Evolutionary conservation across 2,329 filamentous ascomycete genomes (phyloP).

Genomic region (Alternaria sp.): DNA sequence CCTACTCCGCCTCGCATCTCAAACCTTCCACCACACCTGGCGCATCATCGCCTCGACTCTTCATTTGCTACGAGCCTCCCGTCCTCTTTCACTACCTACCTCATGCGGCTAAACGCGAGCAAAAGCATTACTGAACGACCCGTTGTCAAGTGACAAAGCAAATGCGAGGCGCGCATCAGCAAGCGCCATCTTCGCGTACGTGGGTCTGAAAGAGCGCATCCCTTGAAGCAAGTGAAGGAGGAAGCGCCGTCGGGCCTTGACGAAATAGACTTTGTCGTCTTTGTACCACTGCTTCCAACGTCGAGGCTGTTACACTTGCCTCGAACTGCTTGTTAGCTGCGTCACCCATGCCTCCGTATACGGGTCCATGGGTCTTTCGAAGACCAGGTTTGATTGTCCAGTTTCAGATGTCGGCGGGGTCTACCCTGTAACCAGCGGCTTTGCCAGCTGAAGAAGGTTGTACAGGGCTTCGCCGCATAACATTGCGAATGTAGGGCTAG

Average conservation of each 20-base stretch:
- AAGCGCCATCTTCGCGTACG: conserved; percentile 13
- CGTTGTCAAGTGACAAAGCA: conserved; percentile 8
- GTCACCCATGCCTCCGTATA: conserved; percentile 26
- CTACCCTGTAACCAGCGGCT: conserved; percentile 20
- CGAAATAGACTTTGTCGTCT: conserved; percentile 6
- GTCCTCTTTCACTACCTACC: conserved; percentile 5
- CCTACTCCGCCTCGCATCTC: conserved; percentile 14
- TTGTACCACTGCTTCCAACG: conserved; percentile 5
- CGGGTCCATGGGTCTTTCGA: conserved; percentile 20
- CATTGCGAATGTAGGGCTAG: conserved; percentile 25
- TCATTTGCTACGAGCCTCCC: conserved; percentile 15
- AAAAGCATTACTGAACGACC: conserved; percentile 17
- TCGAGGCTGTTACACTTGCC: conserved; percentile 10
- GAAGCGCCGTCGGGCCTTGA: conserved; percentile 4
- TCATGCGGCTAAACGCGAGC: conserved; percentile 14
- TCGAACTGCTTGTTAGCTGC: conserved; percentile 25
- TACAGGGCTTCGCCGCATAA: conserved; percentile 33
- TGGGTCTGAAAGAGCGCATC: conserved; percentile 2
- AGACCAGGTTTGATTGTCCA: conserved; percentile 32
- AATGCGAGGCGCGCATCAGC: conserved; percentile 9
- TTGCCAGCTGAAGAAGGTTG: conserved; percentile 24
- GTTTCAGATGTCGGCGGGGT: conserved; percentile 33
- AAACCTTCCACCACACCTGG: conserved; percentile 20
- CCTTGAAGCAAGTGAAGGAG: background rate
- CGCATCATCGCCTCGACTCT: conserved; percentile 11